Base-by-base conservation (phyloP, 495 filamentous ascomycete genomes). In the Pyrenopolyporus hunteri region DNA sequence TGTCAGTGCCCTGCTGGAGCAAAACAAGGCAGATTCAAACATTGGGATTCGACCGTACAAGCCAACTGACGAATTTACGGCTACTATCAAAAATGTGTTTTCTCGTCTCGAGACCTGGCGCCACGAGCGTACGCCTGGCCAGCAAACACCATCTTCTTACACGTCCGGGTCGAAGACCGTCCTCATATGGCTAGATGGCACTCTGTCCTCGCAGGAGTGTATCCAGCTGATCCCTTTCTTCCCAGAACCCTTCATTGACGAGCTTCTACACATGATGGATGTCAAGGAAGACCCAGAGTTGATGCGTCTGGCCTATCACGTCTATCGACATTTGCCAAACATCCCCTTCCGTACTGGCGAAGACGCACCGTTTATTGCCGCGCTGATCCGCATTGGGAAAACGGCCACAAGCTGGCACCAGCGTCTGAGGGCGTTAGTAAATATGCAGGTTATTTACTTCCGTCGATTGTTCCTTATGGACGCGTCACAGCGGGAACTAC, bases 401-500 rank as follows among this genome's bases (percentile, higher is more conserved):
- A 89, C 85, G 8, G 88, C 93, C 0, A 76, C 87, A 2, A 89
- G 88, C n/a, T 99, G 94, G 94, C 94, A 99, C 70, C 95, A 98
- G 73, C 90, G 94, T 17, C 82, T 99, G 31, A 87, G 94, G n/a
- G 90, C 96, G 20, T 85, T 98, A 64, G 96, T 99, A 76, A 98
- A 97, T 76, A 98, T 99, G 81, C 94, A 99, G 73, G 93, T 97
- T 67, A 88, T 99, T 70, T 99, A 96, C 79, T 99, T 98, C 85
- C 90, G 94, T 35, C 89, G 92, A 23, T 81, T 99, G 19, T 99
- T 99, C 82, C 79, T 97, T n/a, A 89, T 96, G 63, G 85, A 86
- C n/a, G 75, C 79, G 7, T 72, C 79, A 11, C 85, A 96, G 67
- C 89, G 94, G 53, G 82, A 91, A 57, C 82, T 82, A 42, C 85